Conservation (phyloP, 108 stramenopile genomes). For the Discostella pseudostelligera region DNA sequence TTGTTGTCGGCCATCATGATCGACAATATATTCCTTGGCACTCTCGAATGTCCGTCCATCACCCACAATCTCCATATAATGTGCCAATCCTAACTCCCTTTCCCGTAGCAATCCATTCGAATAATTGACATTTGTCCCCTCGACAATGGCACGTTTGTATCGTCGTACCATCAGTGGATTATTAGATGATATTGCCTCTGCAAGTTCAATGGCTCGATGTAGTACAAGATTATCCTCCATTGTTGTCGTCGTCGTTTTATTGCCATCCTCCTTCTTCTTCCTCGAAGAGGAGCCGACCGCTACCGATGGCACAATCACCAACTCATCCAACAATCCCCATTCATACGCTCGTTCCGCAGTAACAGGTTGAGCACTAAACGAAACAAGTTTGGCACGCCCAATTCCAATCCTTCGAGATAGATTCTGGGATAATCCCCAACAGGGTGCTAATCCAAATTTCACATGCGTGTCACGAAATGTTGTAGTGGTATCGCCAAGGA, state of each 20-base stretch:
- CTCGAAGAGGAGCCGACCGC: too few species aligned
- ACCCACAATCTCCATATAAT: conserved; percentile 52
- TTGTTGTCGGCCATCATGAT: neutral
- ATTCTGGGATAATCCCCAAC: conserved; percentile 58
- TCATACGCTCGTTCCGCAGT: conserved; percentile 36
- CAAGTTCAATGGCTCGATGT: conserved; percentile 49
- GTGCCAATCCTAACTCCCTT: conserved; percentile 51
- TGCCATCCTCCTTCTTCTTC: neutral
- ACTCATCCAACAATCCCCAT: conserved; percentile 56
- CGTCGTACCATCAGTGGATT: conserved; percentile 48
- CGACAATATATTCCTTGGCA: conserved; percentile 52
- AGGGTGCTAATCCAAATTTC: conserved; percentile 59
- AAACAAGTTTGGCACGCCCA: conserved; percentile 51
- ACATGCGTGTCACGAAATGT: conserved; percentile 61
- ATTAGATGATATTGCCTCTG: conserved; percentile 46
- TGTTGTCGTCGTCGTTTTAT: neutral
- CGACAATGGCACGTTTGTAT: conserved; percentile 57
- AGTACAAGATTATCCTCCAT: conserved; percentile 20
- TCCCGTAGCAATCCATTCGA: conserved; percentile 44
- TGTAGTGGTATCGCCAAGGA: conserved; percentile 44
- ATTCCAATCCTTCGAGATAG: conserved; percentile 42
- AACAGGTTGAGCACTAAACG: conserved; percentile 41
- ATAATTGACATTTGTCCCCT: conserved; percentile 39
- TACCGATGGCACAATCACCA: conserved; percentile 10
- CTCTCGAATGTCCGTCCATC: conserved; percentile 54